Evolutionary conservation across 2,329 filamentous ascomycete genomes (phyloP).

Genomic region (Aureobasidium sp.): DNA sequence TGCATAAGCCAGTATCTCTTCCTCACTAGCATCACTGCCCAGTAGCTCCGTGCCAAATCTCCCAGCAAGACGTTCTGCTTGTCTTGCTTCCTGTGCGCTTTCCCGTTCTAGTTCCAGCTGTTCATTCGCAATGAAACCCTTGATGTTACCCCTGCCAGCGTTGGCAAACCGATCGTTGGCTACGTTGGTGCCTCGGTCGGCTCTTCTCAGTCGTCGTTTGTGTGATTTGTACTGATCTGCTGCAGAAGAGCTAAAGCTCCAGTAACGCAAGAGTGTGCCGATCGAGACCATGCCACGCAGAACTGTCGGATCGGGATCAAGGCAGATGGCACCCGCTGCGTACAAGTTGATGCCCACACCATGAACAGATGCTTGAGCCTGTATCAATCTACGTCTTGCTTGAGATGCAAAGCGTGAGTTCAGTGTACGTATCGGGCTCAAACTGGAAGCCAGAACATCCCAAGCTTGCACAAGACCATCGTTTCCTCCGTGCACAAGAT

Average conservation of each 20-base stretch:
- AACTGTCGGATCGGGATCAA: constrained; percentile 80
- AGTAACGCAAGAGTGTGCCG: constrained; percentile 80
- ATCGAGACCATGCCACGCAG: constrained; percentile 81
- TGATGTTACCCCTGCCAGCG: constrained; percentile 60
- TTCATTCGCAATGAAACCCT: constrained; percentile 80
- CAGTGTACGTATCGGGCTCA: constrained; percentile 72
- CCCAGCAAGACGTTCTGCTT: constrained; percentile 60
- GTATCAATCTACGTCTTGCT: constrained; percentile 64
- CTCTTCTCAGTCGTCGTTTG: constrained; percentile 69
- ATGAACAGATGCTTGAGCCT: constrained; percentile 57
- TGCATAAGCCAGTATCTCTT: constrained; percentile 55
- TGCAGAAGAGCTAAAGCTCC: constrained; percentile 79
- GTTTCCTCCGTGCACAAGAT: constrained; percentile 85
- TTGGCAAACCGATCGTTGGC: constrained; percentile 49
- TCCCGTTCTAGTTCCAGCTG: constrained; percentile 69
- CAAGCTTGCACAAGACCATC: constrained; percentile 93
- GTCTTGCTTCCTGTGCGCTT: constrained; percentile 55
- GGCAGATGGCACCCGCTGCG: constrained; percentile 70
- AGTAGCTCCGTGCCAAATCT: constrained; percentile 78
- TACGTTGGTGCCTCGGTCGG: constrained; percentile 54
- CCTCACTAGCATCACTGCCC: constrained; percentile 47
- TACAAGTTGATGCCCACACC: constrained; percentile 67
- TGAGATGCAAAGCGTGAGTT: constrained; percentile 77
- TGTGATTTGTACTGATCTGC: constrained; percentile 64
- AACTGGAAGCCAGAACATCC: constrained; percentile 81